Conservation (phyloP, 2,329 filamentous ascomycete genomes). For the Cladosporium sp. region DNA sequence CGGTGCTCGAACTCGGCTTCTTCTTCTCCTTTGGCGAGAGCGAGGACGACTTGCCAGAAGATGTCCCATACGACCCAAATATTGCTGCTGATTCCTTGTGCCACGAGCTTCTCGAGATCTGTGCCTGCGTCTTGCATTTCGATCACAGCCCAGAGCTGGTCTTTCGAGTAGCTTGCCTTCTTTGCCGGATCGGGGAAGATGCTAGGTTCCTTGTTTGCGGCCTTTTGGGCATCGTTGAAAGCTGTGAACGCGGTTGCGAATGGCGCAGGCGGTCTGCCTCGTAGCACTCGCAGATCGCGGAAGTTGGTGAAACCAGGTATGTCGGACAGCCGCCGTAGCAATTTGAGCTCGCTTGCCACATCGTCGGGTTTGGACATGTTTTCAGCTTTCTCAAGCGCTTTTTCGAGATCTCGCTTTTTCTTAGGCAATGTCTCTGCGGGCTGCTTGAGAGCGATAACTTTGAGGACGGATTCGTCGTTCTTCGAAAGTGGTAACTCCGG, state of each 20-base stretch:
- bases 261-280: conserved; percentile 50
- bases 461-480: conserved; percentile 45
- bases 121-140: conserved; percentile 64
- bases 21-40: conserved; percentile 58
- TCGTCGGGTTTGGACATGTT: conserved; percentile 43
- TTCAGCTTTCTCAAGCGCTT: conserved; percentile 38
- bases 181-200: conserved; percentile 55
- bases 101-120: conserved; percentile 45
- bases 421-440: conserved; percentile 38
- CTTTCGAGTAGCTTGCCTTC: conserved; percentile 49
- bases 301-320: conserved; percentile 62
- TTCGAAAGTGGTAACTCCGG: conserved; percentile 17
- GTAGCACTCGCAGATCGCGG: conserved; percentile 54
- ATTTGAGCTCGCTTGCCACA: conserved; percentile 44
- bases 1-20: conserved; percentile 61
- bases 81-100: conserved; percentile 31
- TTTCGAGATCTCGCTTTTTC: conserved; percentile 48
- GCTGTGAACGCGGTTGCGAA: conserved; percentile 46
- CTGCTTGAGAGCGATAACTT: conserved; percentile 39
- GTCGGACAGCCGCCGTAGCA: conserved; percentile 55
- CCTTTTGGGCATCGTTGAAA: conserved; percentile 41
- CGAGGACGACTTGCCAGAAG: conserved; percentile 63
- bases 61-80: conserved; percentile 55
- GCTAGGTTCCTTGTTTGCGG: conserved; percentile 37
- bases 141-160: conserved; percentile 60